Evolutionary conservation across 2,329 filamentous ascomycete genomes (phyloP), one percentile per base, ranked within the genome.

Genomic region (Claviceps sp.): DNA sequence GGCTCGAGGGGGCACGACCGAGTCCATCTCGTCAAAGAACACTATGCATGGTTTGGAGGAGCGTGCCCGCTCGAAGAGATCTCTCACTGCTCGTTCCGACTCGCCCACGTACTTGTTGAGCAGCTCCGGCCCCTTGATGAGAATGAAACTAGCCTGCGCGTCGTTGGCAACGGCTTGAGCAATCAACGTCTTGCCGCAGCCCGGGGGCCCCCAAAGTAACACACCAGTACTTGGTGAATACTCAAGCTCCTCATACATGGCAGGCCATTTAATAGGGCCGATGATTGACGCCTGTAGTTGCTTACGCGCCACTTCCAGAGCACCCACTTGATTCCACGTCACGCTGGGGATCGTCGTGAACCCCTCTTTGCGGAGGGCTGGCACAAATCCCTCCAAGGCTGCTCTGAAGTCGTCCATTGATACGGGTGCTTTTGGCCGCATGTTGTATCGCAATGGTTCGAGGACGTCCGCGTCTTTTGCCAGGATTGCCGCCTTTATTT

Each of bases 71-170:
- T 84, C 81, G 68, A 98, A 98, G 0, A 97, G 85, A 65, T 95
- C 89, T 22, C 93, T 83, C 1, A 98, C 86, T 0, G 90, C 88
- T 11, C 91, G 85, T 70, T 98, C 93, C 6, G 88, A 94, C 68
- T 98, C 93, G 58, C 93, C 93, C 10, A 98, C 90, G 65, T 91
- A 98, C 69, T 97, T 98, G 74, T 97, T 97, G 46, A 98, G 78
- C 10, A 98, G 75, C 65, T 98, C 93, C 0, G 93, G 93, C 0
- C 93, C 93, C 68, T 96, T 96, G 69, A 98, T 89, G 50, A 89
- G 89, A 68, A 98, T 98, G 73, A 98, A 98, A 68, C 95, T 97
- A 47, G 93, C 93, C 65, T 91, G 89, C 7, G 87, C 90, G 65
- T 95, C 89, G 66, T 95, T 95, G 52, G 93, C 93, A 4, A 96